phyloP scores from a whole-genome alignment of 2,329 filamentous ascomycete species.

The Hymenoscyphus fraxineus region DNA sequence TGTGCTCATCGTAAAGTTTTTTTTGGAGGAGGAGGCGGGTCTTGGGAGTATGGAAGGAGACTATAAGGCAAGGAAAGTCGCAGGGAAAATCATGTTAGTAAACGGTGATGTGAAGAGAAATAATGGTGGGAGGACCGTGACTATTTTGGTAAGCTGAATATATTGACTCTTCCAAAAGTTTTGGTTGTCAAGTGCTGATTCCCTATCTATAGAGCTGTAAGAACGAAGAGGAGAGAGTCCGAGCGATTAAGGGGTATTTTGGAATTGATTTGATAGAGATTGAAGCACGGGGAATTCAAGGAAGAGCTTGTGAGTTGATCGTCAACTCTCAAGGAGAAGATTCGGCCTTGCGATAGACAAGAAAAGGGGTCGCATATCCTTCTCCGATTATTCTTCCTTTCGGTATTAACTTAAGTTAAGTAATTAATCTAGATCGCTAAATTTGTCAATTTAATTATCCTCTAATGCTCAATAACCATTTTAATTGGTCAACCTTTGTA shows the following conservation, averaged over 20 bases:
- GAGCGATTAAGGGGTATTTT: conserved; percentile 47
- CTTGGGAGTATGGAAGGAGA: conserved; percentile 32
- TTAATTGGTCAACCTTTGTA: too few relatives aligned
- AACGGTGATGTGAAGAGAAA: conserved; percentile 52
- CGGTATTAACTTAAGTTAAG: too few relatives aligned
- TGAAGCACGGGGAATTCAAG: conserved; percentile 49
- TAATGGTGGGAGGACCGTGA: conserved; percentile 45
- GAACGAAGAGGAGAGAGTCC: conserved; percentile 52
- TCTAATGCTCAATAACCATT: too few relatives aligned
- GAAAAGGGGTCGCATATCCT: not conserved
- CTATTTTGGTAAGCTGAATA: conserved; percentile 35
- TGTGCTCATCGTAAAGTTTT: conserved; percentile 54
- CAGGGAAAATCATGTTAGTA: conserved; percentile 50
- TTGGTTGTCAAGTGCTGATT: not conserved
- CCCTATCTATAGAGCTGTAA: conserved; percentile 36
- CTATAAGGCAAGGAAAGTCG: conserved; percentile 32
- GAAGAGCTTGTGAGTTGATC: conserved; percentile 31
- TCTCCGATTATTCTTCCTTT: not conserved
- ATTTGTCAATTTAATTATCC: too few relatives aligned
- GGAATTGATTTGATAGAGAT: conserved; percentile 47
- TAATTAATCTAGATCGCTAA: too few relatives aligned
- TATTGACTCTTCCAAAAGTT: not conserved
- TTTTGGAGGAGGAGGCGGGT: conserved; percentile 38
- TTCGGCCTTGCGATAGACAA: not conserved
- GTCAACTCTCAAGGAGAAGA: not conserved